phyloP scores from a whole-genome alignment of 2,329 filamentous ascomycete genomes.

The Aspergillus floridensis region DNA sequence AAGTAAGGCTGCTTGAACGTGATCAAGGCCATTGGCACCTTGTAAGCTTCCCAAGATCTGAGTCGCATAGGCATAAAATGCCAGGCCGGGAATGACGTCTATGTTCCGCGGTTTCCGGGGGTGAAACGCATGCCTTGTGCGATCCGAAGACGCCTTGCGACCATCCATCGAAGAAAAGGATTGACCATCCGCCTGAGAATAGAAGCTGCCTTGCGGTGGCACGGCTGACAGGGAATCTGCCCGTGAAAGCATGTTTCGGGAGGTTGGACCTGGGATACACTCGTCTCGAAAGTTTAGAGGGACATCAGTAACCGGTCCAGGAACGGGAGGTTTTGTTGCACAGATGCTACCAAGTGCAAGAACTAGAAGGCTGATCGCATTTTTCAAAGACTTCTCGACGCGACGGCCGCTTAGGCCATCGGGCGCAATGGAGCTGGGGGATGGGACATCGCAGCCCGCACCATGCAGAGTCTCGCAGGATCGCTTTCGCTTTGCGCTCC shows the following conservation, averaged over 20 bases:
- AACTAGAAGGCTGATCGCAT: constrained; percentile 77
- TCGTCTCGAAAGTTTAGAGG: constrained; percentile 26
- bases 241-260: constrained; percentile 28
- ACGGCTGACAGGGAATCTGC: constrained; percentile 26
- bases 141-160: constrained; percentile 17
- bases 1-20: constrained; percentile 80
- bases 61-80: constrained; percentile 82
- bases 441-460: constrained; percentile 24
- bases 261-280: constrained; percentile 27
- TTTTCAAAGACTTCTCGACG: constrained; percentile 65
- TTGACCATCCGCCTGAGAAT: constrained; percentile 16
- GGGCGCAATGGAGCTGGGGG: constrained; percentile 14
- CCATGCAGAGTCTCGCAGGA: constrained; percentile 32
- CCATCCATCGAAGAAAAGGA: constrained; percentile 20
- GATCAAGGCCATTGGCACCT: constrained; percentile 74
- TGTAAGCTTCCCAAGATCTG: constrained; percentile 81
- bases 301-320: constrained; percentile 52
- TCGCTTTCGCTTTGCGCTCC: constrained; percentile 39
- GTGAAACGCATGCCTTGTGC: neutral
- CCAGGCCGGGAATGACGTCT: constrained; percentile 82
- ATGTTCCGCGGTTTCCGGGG: constrained; percentile 58
- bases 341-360: constrained; percentile 86
- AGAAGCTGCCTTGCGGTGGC: constrained; percentile 21
- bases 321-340: constrained; percentile 50
- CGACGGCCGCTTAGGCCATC: constrained; percentile 16